Evolutionary conservation across 495 filamentous ascomycete genomes (phyloP), one percentile per base, ranked within the genome.

Genomic region (Annulohypoxylon nitens): DNA sequence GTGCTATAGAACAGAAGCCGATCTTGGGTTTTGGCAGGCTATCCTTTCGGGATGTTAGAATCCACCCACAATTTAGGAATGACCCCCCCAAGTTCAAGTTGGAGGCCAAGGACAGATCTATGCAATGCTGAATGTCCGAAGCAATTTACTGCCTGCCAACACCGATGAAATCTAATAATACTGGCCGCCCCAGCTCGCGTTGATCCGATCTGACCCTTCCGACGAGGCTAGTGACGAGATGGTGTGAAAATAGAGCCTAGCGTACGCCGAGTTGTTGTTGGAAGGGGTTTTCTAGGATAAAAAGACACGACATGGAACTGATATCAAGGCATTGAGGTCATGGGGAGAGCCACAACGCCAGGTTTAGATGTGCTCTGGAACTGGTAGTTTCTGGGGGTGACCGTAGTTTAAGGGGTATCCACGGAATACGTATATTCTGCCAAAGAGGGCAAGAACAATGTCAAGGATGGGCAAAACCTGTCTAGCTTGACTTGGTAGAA

Each of bases 1-100:
- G 57, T 77, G 70, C 61, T 70, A 63, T 66, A 37, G 69, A 64
- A 71, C 58, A 75, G 73, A 73, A 72, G 64, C 64, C 69, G 69
- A 70, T 69, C 69, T 64, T 75, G 61, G 70, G 60, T 60, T 66
- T 75, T 54, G 64, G 69, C 63, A 69, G 69, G 69, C 57, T 65
- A 61, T 57, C 34, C 61, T 61, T 61, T 65, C 37, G 57, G 59
- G 66, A 57, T 57, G 47, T 50, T 70, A 16, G 67, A 70, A 69
- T 51, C 51, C 63, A 67, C 67, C 67, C 73, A 73, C 73, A 75
- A 64, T 73, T 68, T 53, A 58, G 50, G 63, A 67, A 43, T 60
- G 20, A 30, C 37, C 55, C 43, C 53, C 41, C 20, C 20, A 23
- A 23, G 20, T 23, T 23, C 30, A 67, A 26, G 26, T 47, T 26